A percentile compares a stretch with the other conserved stretches of the same genome.
Evolutionary conservation across 2,329 filamentous ascomycete species (phyloP).

Genomic region (Sporothrix protearum): DNA sequence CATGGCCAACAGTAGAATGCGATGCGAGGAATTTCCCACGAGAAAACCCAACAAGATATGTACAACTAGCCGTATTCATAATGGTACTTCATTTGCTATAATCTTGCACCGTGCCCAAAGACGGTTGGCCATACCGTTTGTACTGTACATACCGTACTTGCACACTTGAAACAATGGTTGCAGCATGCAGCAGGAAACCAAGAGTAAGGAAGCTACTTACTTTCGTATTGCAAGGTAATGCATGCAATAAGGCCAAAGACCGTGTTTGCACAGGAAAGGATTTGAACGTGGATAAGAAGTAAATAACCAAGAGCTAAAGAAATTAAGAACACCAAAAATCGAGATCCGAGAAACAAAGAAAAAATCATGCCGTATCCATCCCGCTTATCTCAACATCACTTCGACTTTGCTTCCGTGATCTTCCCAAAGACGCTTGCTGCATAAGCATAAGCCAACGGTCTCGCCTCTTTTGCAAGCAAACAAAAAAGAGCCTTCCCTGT

Average conservation of each 20-base stretch:
- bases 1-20: neutral
- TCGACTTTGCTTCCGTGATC: neutral
- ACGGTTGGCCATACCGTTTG: neutral
- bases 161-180: neutral
- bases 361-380: constrained; percentile 10
- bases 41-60: neutral
- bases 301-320: neutral
- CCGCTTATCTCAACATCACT: constrained; percentile 5
- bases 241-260: neutral
- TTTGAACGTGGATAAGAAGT: neutral
- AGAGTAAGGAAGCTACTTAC: neutral
- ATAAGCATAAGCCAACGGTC: neutral
- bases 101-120: neutral
- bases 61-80: constrained; percentile 13
- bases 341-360: neutral
- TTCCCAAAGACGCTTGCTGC: neutral
- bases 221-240: neutral
- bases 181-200: neutral
- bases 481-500: neutral
- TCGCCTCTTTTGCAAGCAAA: neutral
- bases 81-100: neutral
- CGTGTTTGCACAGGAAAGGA: neutral
- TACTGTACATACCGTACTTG: neutral
- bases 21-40: neutral
- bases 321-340: neutral